Conservation (phyloP, 257 asterid species). For the Plantago ovata region DNA sequence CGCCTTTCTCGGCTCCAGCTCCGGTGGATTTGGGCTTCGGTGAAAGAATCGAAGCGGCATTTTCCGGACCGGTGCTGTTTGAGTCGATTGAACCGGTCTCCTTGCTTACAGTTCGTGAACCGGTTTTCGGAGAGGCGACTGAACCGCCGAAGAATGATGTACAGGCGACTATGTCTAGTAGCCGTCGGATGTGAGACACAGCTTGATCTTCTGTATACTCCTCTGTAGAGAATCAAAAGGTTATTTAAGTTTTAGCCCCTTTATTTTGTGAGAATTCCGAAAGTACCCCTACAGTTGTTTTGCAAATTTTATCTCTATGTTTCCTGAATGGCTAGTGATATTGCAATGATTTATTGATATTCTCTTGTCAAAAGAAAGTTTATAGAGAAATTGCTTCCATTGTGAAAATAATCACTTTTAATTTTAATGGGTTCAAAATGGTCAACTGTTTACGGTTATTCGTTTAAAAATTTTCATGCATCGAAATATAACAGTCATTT, state of each 20-base stretch:
- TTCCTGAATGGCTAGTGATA: not conserved
- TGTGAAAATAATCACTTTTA: too few relatives aligned
- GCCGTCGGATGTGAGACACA: conserved; percentile 64
- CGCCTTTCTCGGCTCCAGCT: conserved; percentile 35
- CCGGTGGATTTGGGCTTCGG: conserved; percentile 17
- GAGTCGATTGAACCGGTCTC: conserved; percentile 31
- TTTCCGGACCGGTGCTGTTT: conserved; percentile 34
- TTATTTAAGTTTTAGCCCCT: conserved; percentile 4
- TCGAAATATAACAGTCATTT: too few relatives aligned
- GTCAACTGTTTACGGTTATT: too few relatives aligned
- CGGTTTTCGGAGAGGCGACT: conserved; percentile 41
- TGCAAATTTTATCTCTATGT: too few relatives aligned
- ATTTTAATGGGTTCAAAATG: too few relatives aligned
- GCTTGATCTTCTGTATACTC: conserved; percentile 68
- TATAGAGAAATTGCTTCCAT: too few relatives aligned
- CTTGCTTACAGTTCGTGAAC: conserved; percentile 28
- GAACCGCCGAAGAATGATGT: conserved; percentile 61
- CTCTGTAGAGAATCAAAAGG: conserved; percentile 36
- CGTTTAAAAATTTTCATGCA: too few relatives aligned
- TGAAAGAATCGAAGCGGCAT: conserved; percentile 19
- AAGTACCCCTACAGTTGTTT: not conserved
- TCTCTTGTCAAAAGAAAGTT: too few relatives aligned
- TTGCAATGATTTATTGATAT: too few relatives aligned
- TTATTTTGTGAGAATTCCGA: not conserved
- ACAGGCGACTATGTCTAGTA: conserved; percentile 66